Evolutionary conservation across 2,329 filamentous ascomycete species (phyloP).

Genomic region (Arthroderma uncinatum): DNA sequence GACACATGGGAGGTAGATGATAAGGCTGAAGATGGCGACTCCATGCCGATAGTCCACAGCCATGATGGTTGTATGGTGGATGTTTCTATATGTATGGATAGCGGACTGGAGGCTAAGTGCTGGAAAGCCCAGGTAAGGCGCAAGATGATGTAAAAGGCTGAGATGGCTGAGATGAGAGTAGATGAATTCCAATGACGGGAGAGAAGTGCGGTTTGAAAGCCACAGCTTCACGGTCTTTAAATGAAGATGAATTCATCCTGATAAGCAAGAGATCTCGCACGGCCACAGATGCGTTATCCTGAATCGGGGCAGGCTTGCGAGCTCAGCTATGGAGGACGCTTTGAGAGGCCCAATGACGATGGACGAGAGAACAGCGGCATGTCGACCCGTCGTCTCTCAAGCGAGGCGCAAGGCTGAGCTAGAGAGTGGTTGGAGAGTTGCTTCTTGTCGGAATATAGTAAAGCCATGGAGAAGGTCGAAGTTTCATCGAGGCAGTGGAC

Average conservation of each 20-base stretch:
- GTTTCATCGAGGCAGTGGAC: neutral
- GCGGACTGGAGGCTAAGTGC: neutral
- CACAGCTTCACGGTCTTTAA: no score
- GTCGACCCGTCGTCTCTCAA: neutral
- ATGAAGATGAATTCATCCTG: neutral
- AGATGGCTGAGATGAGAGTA: no score
- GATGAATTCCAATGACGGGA: no score
- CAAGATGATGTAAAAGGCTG: no score
- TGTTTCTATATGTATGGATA: neutral
- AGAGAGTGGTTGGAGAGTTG: neutral
- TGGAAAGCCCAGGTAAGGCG: neutral
- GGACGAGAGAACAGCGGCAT: neutral
- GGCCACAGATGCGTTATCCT: neutral
- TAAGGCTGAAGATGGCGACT: slow-evolving; percentile 25
- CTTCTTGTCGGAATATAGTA: no score
- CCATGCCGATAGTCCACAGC: slow-evolving; percentile 24
- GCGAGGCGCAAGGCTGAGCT: neutral
- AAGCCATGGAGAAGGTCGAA: neutral
- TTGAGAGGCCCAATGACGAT: neutral
- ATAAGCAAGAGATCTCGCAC: neutral
- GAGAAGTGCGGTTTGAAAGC: no score
- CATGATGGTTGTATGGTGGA: slow-evolving; percentile 3
- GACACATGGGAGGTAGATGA: slow-evolving; percentile 28
- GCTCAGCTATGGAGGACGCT: neutral
- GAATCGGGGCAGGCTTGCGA: neutral